Base-by-base conservation (phyloP, 163 green algal genomes). In the Scenedesmus sp. region DNA sequence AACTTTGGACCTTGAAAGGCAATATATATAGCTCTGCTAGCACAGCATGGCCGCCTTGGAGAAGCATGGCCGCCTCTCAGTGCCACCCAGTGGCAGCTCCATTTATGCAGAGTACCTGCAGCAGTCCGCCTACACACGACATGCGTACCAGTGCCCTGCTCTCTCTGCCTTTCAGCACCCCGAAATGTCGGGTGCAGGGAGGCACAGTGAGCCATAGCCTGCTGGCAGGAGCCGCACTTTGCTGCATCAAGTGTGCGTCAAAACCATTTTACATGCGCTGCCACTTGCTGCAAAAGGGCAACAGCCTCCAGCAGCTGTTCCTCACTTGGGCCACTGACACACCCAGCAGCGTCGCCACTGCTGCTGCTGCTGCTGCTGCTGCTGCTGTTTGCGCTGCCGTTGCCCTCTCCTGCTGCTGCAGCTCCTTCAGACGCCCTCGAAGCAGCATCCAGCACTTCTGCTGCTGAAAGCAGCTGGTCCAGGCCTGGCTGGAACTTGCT, bases 391-490 rank as follows among this genome's bases (percentile, higher is more conserved):
- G 16, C 52, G 67, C 60, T 62, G 66, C 52, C 59, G 13, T 46
- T 59, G 18, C 18, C 82, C 20, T 59, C 56, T 57, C 6, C 79
- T 9, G 9, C 55, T 87, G 55, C 82, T 57, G 13, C 46, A 8
- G 2, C 77, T 57, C 26, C 79, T 70, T 16, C 23, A 18, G 23
- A 9, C 9, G 5, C 82, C 56, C 46, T 18, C 16, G 85, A 64
- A 81, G 54, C 66, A 5, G 64, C 46, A 23, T 23, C 59, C 46
- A 59, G 34, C 2, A 59, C 15, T 6, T 57, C 46, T 55, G 64
- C 88, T n/a, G 81, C 88, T 67, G 55, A 55, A 16, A 88, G 10
- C 23, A 92, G 81, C 88, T 84, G 67, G 64, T 70, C 34, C 52
- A 88, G 20, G 10, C 54, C 70, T 76, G 74, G 70, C 54, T 86